These are phyloP conservation scores for Zygotorulaspora sp. DNA, from an alignment of 805 yeast genomes.

Conservation along the genomic window DNA sequence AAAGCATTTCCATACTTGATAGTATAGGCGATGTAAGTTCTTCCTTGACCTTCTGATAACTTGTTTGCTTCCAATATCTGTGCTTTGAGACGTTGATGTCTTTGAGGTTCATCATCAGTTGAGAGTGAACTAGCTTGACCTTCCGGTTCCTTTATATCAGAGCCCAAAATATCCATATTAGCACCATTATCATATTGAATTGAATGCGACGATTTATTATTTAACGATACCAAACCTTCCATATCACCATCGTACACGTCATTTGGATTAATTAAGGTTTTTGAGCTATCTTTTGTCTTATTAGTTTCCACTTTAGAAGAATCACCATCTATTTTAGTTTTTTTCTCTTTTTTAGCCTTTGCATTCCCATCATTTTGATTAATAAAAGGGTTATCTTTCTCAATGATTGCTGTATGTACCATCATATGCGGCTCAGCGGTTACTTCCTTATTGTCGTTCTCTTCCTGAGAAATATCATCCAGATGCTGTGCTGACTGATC, in stretches of 20 bases:
- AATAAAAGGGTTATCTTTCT: slow-evolving; percentile 32
- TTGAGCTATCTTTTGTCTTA: background rate
- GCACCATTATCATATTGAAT: slow-evolving; percentile 17
- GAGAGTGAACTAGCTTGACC: slow-evolving; percentile 3
- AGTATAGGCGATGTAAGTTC: slow-evolving; percentile 60
- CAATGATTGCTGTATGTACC: slow-evolving; percentile 27
- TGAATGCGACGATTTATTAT: slow-evolving; percentile 5
- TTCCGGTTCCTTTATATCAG: background rate
- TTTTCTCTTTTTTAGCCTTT: background rate
- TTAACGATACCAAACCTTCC: slow-evolving; percentile 17
- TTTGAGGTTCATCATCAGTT: slow-evolving; percentile 15
- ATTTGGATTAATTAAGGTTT: slow-evolving; percentile 16
- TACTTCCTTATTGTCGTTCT: too few relatives aligned
- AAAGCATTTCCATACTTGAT: slow-evolving; percentile 51
- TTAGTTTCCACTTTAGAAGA: background rate
- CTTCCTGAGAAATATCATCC: too few relatives aligned
- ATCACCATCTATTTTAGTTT: background rate
- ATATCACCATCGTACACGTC: slow-evolving; percentile 30
- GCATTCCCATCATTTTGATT: slow-evolving; percentile 8
- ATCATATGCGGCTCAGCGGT: too few relatives aligned
- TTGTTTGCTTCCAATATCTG: slow-evolving; percentile 32
- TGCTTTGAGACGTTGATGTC: slow-evolving; percentile 7
- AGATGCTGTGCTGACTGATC: too few relatives aligned
- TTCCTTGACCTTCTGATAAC: slow-evolving; percentile 33
- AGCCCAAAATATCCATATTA: slow-evolving; percentile 23